A percentile compares a stretch with the other conserved stretches of the same genome.
phyloP scores from a whole-genome alignment of 768 basidiomycete species.

The Boletus pseudopeckii region DNA sequence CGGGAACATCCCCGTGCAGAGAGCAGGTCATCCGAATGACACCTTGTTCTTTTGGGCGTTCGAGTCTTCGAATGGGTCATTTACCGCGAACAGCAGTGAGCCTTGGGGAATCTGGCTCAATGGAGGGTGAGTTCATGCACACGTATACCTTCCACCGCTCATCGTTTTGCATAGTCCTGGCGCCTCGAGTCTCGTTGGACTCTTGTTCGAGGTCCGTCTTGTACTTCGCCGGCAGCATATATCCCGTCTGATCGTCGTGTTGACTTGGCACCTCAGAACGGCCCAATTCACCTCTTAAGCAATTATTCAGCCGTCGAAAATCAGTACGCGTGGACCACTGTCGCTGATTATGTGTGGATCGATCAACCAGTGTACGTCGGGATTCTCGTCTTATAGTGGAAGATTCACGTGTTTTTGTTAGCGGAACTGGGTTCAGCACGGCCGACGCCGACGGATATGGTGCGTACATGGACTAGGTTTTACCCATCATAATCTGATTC shows the following conservation, averaged over 20 bases:
- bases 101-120: slow-evolving; percentile 76
- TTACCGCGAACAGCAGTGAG: slow-evolving; percentile 41
- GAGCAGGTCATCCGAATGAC: slow-evolving; percentile 57
- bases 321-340: slow-evolving; percentile 50
- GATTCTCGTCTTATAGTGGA: too few relatives aligned
- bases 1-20: slow-evolving; percentile 62
- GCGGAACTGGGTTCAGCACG: too few relatives aligned
- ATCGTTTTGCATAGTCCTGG: slow-evolving; percentile 45
- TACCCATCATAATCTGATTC: too few relatives aligned
- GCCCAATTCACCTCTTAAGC: slow-evolving; percentile 54
- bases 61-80: slow-evolving; percentile 52
- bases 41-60: slow-evolving; percentile 67
- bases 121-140: slow-evolving; percentile 48
- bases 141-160: background rate
- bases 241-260: background rate
- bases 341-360: slow-evolving; percentile 31
- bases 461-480: too few relatives aligned
- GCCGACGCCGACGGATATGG: too few relatives aligned
- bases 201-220: slow-evolving; percentile 53
- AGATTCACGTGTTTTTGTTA: too few relatives aligned
- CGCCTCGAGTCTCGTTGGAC: slow-evolving; percentile 59
- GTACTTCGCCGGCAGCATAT: too few relatives aligned
- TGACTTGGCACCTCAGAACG: slow-evolving; percentile 44
- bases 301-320: slow-evolving; percentile 50
- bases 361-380: too few relatives aligned